These are phyloP conservation scores for Withania somnifera DNA, from an alignment of 305 asterid species.

Conservation along the genomic window DNA sequence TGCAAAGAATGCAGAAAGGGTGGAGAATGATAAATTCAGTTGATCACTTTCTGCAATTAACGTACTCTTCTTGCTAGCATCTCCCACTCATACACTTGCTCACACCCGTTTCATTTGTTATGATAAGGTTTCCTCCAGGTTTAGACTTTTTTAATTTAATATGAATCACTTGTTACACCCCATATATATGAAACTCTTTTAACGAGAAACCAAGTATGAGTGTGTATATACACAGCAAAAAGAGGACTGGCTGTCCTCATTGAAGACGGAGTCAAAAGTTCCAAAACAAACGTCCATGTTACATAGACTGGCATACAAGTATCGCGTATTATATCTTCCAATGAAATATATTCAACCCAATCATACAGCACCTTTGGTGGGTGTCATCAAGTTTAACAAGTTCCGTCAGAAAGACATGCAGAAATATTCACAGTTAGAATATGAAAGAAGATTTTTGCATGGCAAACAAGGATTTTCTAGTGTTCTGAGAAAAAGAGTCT, in stretches of 20 bases:
- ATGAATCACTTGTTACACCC: not conserved
- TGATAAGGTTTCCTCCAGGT: not conserved
- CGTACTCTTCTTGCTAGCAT: not conserved
- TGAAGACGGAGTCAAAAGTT: not conserved
- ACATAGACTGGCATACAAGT: not conserved
- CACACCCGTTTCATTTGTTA: not conserved
- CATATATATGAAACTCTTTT: not conserved
- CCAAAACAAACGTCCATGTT: not conserved
- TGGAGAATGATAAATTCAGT: not conserved
- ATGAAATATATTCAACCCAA: not conserved
- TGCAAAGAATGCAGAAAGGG: not conserved
- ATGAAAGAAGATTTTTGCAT: not conserved
- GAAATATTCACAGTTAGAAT: not conserved
- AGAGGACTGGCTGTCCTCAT: not conserved
- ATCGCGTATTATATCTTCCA: not conserved
- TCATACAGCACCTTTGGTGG: not conserved
- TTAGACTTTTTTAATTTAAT: not conserved
- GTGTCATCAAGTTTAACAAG: conserved; percentile 1
- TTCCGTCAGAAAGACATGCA: not conserved
- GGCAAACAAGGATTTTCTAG: not conserved
- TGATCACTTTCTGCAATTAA: not conserved
- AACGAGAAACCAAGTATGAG: not conserved
- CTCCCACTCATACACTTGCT: not conserved
- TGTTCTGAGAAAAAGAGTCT: not conserved
- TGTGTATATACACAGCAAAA: not conserved